Conservation (phyloP, 2,329 filamentous ascomycete genomes). For the Ophiobolus disseminans region DNA sequence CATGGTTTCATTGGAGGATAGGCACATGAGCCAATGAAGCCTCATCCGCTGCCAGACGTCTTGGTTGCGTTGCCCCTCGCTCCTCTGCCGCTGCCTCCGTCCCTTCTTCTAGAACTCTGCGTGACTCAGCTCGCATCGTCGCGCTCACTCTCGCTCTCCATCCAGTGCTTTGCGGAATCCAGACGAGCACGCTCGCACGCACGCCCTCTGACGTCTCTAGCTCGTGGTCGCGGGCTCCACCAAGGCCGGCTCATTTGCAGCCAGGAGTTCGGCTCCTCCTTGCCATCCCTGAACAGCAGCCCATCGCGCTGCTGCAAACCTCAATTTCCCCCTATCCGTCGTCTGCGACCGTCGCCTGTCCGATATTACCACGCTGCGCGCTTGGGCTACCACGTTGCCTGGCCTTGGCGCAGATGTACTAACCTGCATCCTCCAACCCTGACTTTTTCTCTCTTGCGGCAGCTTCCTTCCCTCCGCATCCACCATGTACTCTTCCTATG, state of each 20-base stretch:
- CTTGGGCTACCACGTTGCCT: conserved; percentile 19
- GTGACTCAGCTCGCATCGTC: conserved; percentile 3
- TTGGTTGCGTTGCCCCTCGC: not conserved
- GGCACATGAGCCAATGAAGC: no score
- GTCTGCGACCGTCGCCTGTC: conserved; percentile 4
- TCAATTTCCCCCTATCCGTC: conserved; percentile 24
- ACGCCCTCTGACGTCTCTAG: conserved; percentile 21
- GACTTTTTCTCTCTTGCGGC: conserved; percentile 31
- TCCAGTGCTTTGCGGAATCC: conserved; percentile 1
- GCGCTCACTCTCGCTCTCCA: not conserved
- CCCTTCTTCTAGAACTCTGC: not conserved
- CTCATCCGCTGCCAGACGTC: conserved; percentile 7
- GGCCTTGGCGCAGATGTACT: conserved; percentile 34
- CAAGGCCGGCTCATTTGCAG: conserved; percentile 30
- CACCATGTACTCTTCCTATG: conserved; percentile 49
- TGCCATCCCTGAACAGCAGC: conserved; percentile 28
- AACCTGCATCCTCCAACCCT: conserved; percentile 26
- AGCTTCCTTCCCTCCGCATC: conserved; percentile 17
- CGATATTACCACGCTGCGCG: not conserved
- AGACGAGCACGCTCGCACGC: conserved; percentile 1
- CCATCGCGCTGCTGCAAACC: conserved; percentile 25
- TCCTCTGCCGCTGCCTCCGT: not conserved
- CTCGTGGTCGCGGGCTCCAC: conserved; percentile 28
- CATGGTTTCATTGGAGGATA: no score
- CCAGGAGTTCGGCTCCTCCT: conserved; percentile 35